These are phyloP conservation scores for Adansonia gregorii DNA, from an alignment of 441 rosid species.

Conservation along the genomic window DNA sequence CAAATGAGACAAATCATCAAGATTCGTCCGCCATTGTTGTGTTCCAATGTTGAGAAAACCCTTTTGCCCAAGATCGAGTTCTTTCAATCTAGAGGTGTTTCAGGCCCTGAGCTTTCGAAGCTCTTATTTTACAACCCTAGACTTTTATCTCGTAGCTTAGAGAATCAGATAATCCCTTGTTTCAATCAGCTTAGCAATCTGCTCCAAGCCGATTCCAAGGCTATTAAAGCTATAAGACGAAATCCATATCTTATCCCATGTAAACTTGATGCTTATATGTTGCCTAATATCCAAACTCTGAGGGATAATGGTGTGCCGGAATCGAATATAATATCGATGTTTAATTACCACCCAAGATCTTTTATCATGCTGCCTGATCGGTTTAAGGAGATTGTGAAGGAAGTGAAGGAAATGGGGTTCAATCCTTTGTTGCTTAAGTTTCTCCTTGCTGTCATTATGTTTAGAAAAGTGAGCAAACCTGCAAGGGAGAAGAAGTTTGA, in stretches of 20 bases:
- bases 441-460: slow-evolving; percentile 22
- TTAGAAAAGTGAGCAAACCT: neutral
- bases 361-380: neutral
- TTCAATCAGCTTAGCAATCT: slow-evolving; percentile 26
- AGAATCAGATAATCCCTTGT: slow-evolving; percentile 32
- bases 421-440: slow-evolving; percentile 28
- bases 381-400: slow-evolving; percentile 22
- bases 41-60: slow-evolving; percentile 13
- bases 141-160: slow-evolving; percentile 29
- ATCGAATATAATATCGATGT: neutral
- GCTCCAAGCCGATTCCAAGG: slow-evolving; percentile 24
- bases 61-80: slow-evolving; percentile 34
- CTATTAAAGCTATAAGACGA: neutral
- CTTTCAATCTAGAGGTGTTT: slow-evolving; percentile 29
- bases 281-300: slow-evolving; percentile 12
- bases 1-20: slow-evolving; percentile 18
- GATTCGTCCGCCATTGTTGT: neutral
- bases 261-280: neutral
- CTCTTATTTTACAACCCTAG: slow-evolving; percentile 11
- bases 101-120: slow-evolving; percentile 18
- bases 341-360: neutral
- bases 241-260: neutral
- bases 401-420: slow-evolving; percentile 34
- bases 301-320: slow-evolving; percentile 32
- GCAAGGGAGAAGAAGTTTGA: slow-evolving; percentile 35